Evolutionary conservation across 352 stramenopile genomes (phyloP), one percentile per base, ranked within the genome.

Genomic region (Globisporangium orthogonon): DNA sequence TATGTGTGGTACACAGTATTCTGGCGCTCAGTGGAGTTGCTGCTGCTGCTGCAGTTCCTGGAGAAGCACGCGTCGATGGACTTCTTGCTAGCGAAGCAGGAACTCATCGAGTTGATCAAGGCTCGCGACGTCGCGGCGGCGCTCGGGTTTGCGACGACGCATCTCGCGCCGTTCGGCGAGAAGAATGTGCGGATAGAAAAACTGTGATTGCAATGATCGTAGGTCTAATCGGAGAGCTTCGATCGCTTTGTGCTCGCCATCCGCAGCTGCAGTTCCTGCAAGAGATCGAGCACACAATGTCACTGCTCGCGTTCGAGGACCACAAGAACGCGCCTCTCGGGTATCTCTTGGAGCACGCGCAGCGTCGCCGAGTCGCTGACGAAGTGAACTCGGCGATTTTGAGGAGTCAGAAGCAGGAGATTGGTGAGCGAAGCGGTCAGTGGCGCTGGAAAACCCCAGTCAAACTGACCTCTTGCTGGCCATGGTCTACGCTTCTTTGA

Each of bases 101-200:
- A 91, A 70, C 64, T 91, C 7, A 81, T 91, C 41, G 81, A 91
- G 70, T 54, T 91, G 15, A 91, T 91, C 62, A 91, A 87, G 49
- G 66, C 54, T 0, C 74, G 74, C 17, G 66, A 88, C 41, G 72
- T 88, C 51, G 73, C 76, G 31, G 75, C 83, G 17, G 81, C 81
- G n/a, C 63, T 91, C 18, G 58, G 71, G 18, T 91, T 91, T 69
- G 81, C 81, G 23, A 83, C 83, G 52, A 76, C 81, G 56, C 70
- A 89, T 33, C 73, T 91, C 11, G 81, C 81, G 7, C 78, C 78
- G 0, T 87, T 89, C 49, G 81, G 78, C 3, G 75, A 91, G 52
- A 91, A 81, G 50, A 87, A 80, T 54, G 81, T 89, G 61, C 23
- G 23, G 23, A 23, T 23, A 23, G 23, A 23, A 23, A 23, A 23